phyloP scores from a whole-genome alignment of 164 flowering plant genomes.

The Paratinospora sagittata region DNA sequence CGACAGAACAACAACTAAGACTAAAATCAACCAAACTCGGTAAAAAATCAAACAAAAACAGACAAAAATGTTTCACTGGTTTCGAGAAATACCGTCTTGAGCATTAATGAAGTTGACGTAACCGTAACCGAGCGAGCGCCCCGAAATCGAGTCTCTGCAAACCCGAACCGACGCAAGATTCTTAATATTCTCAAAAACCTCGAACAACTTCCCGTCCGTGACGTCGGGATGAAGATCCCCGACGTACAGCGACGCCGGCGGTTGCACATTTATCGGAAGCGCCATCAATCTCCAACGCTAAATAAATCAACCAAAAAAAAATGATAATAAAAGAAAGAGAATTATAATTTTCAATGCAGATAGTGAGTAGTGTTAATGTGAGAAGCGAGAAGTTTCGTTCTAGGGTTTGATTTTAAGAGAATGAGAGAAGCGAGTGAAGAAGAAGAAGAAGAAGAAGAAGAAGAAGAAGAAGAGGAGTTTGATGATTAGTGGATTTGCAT shows the following conservation, averaged over 20 bases:
- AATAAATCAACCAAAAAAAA: too few relatives aligned
- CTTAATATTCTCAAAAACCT: conserved; percentile 42
- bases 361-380: too few relatives aligned
- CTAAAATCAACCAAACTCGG: background rate
- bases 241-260: conserved; percentile 63
- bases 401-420: conserved; percentile 10
- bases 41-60: background rate
- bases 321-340: too few relatives aligned
- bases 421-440: background rate
- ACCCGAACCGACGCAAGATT: conserved; percentile 62
- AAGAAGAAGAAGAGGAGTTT: conserved; percentile 3
- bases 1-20: background rate
- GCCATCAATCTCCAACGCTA: too few relatives aligned
- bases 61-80: background rate
- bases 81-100: conserved; percentile 40
- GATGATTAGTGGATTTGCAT: too few relatives aligned
- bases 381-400: too few relatives aligned
- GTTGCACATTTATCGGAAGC: conserved; percentile 28
- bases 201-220: conserved; percentile 44
- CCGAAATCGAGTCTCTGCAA: conserved; percentile 56
- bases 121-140: conserved; percentile 73
- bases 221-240: conserved; percentile 76
- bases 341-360: too few relatives aligned
- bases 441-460: too few relatives aligned
- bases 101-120: conserved; percentile 62